Base-by-base conservation (phyloP, 352 stramenopile genomes). In the Pythium folliculosum region DNA sequence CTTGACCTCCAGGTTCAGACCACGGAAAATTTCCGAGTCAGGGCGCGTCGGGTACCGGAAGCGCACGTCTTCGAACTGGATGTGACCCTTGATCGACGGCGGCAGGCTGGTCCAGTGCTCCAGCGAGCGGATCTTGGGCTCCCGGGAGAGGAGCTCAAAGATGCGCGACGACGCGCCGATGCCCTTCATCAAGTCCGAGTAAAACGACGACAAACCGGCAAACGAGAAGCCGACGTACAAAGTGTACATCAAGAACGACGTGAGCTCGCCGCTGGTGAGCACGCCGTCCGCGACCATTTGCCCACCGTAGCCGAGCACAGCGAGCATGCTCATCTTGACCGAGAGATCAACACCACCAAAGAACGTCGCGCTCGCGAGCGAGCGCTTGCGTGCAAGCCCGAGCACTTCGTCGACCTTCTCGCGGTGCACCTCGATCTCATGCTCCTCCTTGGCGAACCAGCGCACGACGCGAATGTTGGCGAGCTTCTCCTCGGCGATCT, bases 181-280 rank as follows among this genome's bases (percentile, higher is more conserved):
- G 14, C 89, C 90, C 67, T 96, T 97, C 77, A 97, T 96, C 51
- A 86, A 45, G 65, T 90, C 84, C n/a, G 90, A 88, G 72, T 98
- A 99, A 30, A 97, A 97, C 8, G 86, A 92, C 13, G 90, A 97
- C 44, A 99, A 68, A 19, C 86, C 84, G n/a, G 84, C 90, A 38
- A 98, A 88, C 12, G 80, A 91, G 60, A 89, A 88, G 8, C 91
- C 92, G 19, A 98, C 93, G 50, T 97, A 95, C 40, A 98, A 80
- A 21, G 94, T 94, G 73, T 98, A 98, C 62, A 97, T 84, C 60
- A 98, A 70, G 77, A 98, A 98, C 1, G 92, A 95, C 21, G 92
- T 97, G 32, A 98, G 83, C 32, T 94, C 84, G n/a, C 94, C 95
- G 25, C 91, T 82, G 0, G 88, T 96, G 50, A 98, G 77, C 45